These are phyloP conservation scores for Suillus sp. DNA, from an alignment of 768 basidiomycete species.

Conservation along the genomic window DNA sequence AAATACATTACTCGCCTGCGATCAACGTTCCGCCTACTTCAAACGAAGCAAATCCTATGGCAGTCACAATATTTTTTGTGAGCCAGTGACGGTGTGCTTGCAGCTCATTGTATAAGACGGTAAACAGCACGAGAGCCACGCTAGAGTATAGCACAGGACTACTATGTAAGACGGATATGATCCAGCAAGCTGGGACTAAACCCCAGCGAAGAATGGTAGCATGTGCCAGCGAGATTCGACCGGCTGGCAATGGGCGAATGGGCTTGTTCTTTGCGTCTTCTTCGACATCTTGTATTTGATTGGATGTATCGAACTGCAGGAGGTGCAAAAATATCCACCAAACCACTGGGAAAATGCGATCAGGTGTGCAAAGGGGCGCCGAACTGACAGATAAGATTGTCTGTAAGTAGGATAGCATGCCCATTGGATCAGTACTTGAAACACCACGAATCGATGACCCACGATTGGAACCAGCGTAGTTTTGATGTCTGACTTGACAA, in stretches of 20 bases:
- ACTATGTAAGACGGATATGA: conserved; percentile 1
- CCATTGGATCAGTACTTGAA: not conserved
- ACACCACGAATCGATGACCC: not conserved
- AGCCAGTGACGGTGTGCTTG: not conserved
- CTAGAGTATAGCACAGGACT: not conserved
- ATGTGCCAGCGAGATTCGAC: not conserved
- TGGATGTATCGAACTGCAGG: not conserved
- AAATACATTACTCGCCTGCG: not conserved
- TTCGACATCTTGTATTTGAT: not conserved
- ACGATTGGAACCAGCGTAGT: not conserved
- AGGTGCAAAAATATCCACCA: conserved; percentile 3
- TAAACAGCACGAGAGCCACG: not conserved
- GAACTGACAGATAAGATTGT: not conserved
- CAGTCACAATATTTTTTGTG: not conserved
- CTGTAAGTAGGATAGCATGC: not conserved
- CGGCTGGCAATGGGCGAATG: not conserved
- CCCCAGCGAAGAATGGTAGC: conserved; percentile 2
- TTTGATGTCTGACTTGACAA: not conserved
- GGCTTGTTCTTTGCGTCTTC: not conserved
- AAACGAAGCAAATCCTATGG: not conserved
- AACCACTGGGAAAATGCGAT: not conserved
- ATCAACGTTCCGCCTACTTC: not conserved
- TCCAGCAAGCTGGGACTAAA: not conserved
- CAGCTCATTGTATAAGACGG: not conserved
- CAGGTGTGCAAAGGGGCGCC: not conserved